These are phyloP conservation scores for Populus alba DNA, from an alignment of 345 rosid genomes.

Conservation along the genomic window DNA sequence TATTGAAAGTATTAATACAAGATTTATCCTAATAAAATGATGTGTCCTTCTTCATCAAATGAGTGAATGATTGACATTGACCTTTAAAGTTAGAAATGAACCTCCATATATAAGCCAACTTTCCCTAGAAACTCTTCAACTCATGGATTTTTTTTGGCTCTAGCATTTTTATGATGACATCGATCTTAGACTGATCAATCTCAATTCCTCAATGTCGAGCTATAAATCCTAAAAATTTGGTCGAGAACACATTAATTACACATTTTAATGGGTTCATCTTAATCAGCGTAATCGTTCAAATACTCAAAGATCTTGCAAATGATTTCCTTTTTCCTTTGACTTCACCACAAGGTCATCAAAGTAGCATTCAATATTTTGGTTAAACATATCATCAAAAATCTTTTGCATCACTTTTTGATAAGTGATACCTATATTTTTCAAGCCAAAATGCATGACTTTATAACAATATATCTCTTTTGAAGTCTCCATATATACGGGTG, in stretches of 20 bases:
- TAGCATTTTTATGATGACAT: background rate
- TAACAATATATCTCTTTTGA: background rate
- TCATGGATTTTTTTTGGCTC: background rate
- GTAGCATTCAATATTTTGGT: conserved; percentile 12
- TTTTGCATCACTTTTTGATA: conserved; percentile 10
- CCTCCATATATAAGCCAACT: background rate
- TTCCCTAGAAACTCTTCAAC: background rate
- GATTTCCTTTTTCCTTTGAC: background rate
- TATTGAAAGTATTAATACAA: too few species aligned
- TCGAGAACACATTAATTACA: background rate
- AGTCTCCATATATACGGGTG: too few species aligned
- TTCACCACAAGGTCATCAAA: conserved; percentile 4
- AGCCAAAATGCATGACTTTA: conserved; percentile 2
- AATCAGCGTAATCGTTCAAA: background rate
- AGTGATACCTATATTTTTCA: background rate
- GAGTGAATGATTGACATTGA: background rate
- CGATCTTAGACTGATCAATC: background rate
- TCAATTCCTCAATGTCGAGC: background rate
- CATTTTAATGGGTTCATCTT: background rate
- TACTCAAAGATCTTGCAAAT: background rate
- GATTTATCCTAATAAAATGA: background rate
- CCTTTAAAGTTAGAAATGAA: background rate
- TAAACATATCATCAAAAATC: conserved; percentile 1
- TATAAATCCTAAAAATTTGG: background rate
- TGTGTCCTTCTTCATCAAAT: background rate